Evolutionary conservation across 108 stramenopile genomes (phyloP), one percentile per base, ranked within the genome.

Genomic region (Ochromonas danica): DNA sequence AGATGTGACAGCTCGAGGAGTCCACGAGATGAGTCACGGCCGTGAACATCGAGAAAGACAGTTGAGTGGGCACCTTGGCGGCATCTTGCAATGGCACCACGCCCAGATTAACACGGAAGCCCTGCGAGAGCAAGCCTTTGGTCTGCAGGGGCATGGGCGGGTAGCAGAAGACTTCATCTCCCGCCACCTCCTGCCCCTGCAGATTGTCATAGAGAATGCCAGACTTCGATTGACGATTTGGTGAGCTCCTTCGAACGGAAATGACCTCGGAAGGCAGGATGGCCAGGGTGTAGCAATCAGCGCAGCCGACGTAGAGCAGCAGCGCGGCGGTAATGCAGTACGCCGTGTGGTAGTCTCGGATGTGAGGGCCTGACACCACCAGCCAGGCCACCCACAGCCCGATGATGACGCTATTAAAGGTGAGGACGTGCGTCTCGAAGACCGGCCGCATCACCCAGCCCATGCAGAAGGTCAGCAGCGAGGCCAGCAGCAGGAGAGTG

Each of bases 1-100:
- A 75, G 31, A 75, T 75, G 40, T 75, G 72, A 41, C 72, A 75
- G 3, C 10, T 14, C 10, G 72, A 75, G 17, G 45, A 57, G 40
- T 75, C 72, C 3, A 75, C 51, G 17, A n/a, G 3, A 41, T 75
- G 72, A 14, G 6, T 6, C 14, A 75, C 25, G 3, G 6, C 6
- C 30, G 72, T 10, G 51, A 75, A 75, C 3, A 14, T 36, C 3
- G 3, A 6, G 14, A 6, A 75, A 14, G 72, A 14, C 40, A 75
- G 38, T 6, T 75, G 6, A 10, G 14, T 3, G 17, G 63, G 63
- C 40, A 41, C 38, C 40, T 38, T 10, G 40, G 10, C 22, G 10
- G 6, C 43, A 41, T 75, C 51, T 6, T 28, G 6, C 10, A 28
- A 28, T 10, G 72, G 72, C 40, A 75, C 3, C 10, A 3, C 10